Evolutionary conservation across 257 asterid species (phyloP), one percentile per base, ranked within the genome.

Genomic region (Solanum ossicruentum): DNA sequence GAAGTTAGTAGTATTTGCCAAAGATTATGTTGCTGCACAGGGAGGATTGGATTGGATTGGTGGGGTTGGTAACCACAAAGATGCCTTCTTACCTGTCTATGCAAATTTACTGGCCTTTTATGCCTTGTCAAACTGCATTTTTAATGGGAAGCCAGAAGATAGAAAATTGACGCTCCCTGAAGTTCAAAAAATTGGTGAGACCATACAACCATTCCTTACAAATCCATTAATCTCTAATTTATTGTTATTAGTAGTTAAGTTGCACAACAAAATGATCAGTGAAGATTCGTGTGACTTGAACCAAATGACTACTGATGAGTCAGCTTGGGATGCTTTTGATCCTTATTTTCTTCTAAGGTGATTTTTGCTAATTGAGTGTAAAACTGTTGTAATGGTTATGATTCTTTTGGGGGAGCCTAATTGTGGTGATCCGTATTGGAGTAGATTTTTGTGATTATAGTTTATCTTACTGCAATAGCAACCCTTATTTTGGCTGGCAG

Each of bases 61-160:
- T 39, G 98, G 99, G 66, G 88, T 92, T 39, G 98, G 99, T 63
- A 96, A 96, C 87, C 97, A 96, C 87, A 96, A 95, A 86, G 98
- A 96, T 66, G 92, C 97, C 1, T 95, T 96, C 84, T 85, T 96
- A 32, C 98, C 97, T 8, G 52, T 95, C 7, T 95, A 93, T 84
- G 95, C 95, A 47, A 96, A 93, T 89, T 84, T 95, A 82, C 93
- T 93, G 16, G 98, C 89, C 17, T 87, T 94, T 85, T 88, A 89
- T 81, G 92, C 93, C 83, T 26, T 95, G 88, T 96, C 98, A 10
- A 93, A 88, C 80, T 91, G 95, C 87, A 83, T 93, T 60, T 83
- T 91, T 63, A 86, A 82, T 32, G 89, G 54, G 81, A 91, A 87
- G 72, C 86, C 83, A 1, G 97, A 88, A 85, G 83, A 71, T 26